Conservation (phyloP, 805 yeast genomes). For the Myxozyma sirexii region DNA sequence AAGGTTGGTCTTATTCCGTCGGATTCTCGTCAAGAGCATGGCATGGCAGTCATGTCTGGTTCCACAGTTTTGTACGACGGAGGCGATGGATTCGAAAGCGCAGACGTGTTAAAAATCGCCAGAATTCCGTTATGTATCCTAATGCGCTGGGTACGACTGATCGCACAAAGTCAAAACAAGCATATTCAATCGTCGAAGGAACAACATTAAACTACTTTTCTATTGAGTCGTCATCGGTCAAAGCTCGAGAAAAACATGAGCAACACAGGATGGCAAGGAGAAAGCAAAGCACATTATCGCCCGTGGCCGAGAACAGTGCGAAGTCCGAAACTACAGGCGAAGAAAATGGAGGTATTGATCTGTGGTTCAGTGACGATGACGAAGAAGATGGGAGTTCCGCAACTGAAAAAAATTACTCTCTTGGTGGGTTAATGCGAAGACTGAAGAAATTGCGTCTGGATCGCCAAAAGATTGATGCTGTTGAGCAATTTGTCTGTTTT, state of each 20-base stretch:
- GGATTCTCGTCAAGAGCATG: constrained; percentile 54
- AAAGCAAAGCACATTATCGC: neutral
- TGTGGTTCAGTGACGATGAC: constrained; percentile 2
- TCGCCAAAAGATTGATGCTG: constrained; percentile 30
- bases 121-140: neutral
- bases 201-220: constrained; percentile 15
- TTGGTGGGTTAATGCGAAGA: constrained; percentile 16
- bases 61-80: constrained; percentile 66
- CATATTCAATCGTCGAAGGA: constrained; percentile 19
- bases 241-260: neutral
- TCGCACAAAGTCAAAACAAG: neutral
- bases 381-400: constrained; percentile 3
- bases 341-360: neutral
- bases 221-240: constrained; percentile 13
- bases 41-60: constrained; percentile 60
- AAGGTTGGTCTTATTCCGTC: constrained; percentile 78
- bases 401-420: neutral
- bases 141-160: neutral
- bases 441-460: constrained; percentile 28
- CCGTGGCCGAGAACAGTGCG: neutral
- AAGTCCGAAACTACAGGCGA: neutral
- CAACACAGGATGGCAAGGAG: neutral
- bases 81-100: constrained; percentile 61
- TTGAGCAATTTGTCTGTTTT: constrained; percentile 21
- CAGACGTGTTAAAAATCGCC: neutral